Evolutionary conservation across 2,329 filamentous ascomycete genomes (phyloP), one percentile per base, ranked within the genome.

Genomic region (Elsinoe fawcettii): DNA sequence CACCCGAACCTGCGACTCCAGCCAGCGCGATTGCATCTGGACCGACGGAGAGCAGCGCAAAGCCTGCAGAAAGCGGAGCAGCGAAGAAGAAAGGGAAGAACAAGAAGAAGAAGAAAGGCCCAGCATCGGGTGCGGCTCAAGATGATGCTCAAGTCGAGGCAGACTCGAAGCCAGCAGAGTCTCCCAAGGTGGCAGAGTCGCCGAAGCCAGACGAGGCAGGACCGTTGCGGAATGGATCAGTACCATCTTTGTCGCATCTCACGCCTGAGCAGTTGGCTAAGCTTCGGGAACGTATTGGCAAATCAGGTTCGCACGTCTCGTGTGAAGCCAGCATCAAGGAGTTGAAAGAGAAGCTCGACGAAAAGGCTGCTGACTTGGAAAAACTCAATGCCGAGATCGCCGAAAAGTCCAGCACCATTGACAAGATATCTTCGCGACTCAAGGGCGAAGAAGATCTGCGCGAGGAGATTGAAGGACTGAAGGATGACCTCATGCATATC

Each of bases 381-480:
- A 65, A 55, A 56, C 64, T 65, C 32, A 65, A 66, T 37, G 59
- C 61, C 43, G 55, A 61, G 7, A 66, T 69, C 12, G 63, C 67
- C n/a, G 75, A 82, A 37, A 91, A 90, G 66, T 85, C 91, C 62
- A 77, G 77, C 1, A 83, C 84, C 37, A 90, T 96, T 55, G 83
- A 88, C 56, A 80, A 79, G 12, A 75, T 96, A 4, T 81, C 81
- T 23, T 80, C 81, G 57, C 85, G 86, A 69, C 77, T 88, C 66
- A 87, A 85, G 14, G 88, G 93, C 58, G 80, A 85, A 65, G 88
- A 92, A 56, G 85, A 86, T 18, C 75, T 95, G 43, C 80, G 82
- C 23, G 91, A 96, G 65, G 91, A 97, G 71, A 87, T 96, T 59
- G 90, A 95, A 65, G 84, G 82, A 2, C 75, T 97, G 60, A 83